Evolutionary conservation across 768 basidiomycete genomes (phyloP).

Genomic region (Suillus weaverae): DNA sequence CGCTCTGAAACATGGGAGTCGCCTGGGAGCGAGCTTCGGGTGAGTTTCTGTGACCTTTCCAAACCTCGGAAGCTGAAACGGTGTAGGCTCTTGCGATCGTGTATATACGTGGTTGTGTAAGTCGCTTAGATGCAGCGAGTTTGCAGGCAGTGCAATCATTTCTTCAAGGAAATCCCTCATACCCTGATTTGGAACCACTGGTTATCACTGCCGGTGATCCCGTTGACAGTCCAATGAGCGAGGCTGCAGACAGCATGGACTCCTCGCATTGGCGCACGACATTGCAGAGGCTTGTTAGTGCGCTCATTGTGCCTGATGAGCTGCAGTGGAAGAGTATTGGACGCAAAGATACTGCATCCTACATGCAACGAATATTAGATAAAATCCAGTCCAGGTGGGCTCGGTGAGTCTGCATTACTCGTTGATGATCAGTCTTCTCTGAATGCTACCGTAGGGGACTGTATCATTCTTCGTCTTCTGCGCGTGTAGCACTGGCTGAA

Average conservation of each 20-base stretch:
- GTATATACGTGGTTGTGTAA: conserved; percentile 35
- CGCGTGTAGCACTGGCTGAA: conserved; percentile 35
- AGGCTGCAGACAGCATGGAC: neutral
- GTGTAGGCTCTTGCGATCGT: conserved; percentile 19
- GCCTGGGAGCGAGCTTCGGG: conserved; percentile 29
- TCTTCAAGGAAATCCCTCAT: conserved; percentile 19
- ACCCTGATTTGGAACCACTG: conserved; percentile 15
- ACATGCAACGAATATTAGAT: neutral
- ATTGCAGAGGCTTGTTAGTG: neutral
- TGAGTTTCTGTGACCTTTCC: conserved; percentile 19
- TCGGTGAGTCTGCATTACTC: neutral
- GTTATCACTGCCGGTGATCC: neutral
- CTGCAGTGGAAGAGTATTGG: neutral
- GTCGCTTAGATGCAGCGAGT: conserved; percentile 26
- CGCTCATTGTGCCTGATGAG: neutral
- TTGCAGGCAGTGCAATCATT: conserved; percentile 24
- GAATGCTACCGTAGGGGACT: conserved; percentile 35
- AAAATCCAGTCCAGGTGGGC: neutral
- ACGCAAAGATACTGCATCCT: neutral
- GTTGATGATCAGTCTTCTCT: neutral
- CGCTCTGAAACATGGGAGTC: conserved; percentile 41
- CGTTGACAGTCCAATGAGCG: neutral
- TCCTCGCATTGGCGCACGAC: neutral
- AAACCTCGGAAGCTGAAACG: neutral
- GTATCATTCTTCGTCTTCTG: conserved; percentile 27